Evolutionary conservation across 2,329 filamentous ascomycete species (phyloP).

Genomic region (Fusarium sp.): DNA sequence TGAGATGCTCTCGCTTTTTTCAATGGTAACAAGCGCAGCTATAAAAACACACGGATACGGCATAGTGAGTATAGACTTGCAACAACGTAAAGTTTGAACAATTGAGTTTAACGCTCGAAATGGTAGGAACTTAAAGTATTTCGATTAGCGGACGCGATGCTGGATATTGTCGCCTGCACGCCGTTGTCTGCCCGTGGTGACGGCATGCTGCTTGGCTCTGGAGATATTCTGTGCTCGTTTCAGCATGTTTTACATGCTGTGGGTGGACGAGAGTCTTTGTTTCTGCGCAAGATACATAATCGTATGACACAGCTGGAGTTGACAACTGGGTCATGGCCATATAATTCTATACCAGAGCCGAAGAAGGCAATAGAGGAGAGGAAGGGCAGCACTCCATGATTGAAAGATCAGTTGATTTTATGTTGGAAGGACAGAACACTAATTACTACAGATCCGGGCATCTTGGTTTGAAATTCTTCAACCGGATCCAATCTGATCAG

Average conservation of each 20-base stretch:
- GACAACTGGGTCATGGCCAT: slow-evolving; percentile 28
- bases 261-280: slow-evolving; percentile 33
- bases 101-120: not conserved
- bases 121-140: slow-evolving; percentile 43
- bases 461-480: not conserved
- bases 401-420: not conserved
- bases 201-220: slow-evolving; percentile 39
- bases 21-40: slow-evolving; percentile 34
- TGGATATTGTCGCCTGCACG: slow-evolving; percentile 39
- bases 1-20: slow-evolving; percentile 40
- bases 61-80: slow-evolving; percentile 28
- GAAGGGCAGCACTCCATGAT: not conserved
- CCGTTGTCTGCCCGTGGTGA: slow-evolving; percentile 26
- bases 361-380: not conserved
- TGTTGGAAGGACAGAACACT: not conserved
- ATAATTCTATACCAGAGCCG: slow-evolving; percentile 7
- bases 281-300: slow-evolving; percentile 29
- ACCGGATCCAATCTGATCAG: not conserved
- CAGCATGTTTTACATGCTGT: slow-evolving; percentile 38
- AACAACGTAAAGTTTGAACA: too few species aligned
- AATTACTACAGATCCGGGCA: not conserved
- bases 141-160: slow-evolving; percentile 37
- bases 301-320: slow-evolving; percentile 34
- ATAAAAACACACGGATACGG: slow-evolving; percentile 42
- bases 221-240: slow-evolving; percentile 35